phyloP scores from a whole-genome alignment of 768 basidiomycete genomes.

The Cystofilobasidium ferigula region DNA sequence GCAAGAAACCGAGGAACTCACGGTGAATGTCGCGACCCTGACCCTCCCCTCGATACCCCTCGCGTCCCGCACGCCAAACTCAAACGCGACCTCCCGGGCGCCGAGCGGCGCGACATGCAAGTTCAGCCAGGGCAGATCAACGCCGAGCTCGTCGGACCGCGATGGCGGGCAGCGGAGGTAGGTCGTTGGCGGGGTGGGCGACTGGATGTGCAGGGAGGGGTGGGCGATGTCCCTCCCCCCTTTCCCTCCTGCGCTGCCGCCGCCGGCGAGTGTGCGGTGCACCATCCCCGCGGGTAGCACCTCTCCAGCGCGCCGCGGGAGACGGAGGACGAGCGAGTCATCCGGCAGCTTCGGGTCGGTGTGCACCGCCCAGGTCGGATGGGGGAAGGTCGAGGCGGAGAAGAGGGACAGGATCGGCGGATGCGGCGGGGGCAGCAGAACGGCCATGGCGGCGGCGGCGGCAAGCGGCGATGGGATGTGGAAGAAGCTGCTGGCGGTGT shows the following conservation, averaged over 20 bases:
- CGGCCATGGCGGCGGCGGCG: neutral
- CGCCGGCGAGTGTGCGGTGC: neutral
- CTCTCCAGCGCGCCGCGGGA: neutral
- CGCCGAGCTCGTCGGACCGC: conserved; percentile 41
- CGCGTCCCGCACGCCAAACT: conserved; percentile 61
- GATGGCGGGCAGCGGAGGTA: conserved; percentile 55
- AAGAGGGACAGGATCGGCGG: conserved; percentile 18
- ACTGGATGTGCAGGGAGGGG: conserved; percentile 68
- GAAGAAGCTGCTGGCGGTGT: too few relatives aligned
- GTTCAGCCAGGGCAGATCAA: conserved; percentile 65
- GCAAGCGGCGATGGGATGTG: too few relatives aligned
- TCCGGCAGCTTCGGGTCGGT: conserved; percentile 13
- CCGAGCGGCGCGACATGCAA: conserved; percentile 60
- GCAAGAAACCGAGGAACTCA: conserved; percentile 33
- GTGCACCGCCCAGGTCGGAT: neutral
- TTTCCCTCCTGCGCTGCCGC: neutral
- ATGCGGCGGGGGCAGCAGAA: neutral
- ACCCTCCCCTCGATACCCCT: conserved; percentile 50
- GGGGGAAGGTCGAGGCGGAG: conserved; percentile 16
- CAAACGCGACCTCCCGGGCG: conserved; percentile 56
- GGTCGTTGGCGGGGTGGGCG: conserved; percentile 57
- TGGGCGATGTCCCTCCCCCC: conserved; percentile 40
- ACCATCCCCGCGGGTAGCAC: neutral
- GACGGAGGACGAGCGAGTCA: conserved; percentile 15
- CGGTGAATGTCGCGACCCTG: conserved; percentile 72